These are phyloP conservation scores for Scortechinia acanthostroma DNA, from an alignment of 2,329 filamentous ascomycete genomes.

Conservation along the genomic window DNA sequence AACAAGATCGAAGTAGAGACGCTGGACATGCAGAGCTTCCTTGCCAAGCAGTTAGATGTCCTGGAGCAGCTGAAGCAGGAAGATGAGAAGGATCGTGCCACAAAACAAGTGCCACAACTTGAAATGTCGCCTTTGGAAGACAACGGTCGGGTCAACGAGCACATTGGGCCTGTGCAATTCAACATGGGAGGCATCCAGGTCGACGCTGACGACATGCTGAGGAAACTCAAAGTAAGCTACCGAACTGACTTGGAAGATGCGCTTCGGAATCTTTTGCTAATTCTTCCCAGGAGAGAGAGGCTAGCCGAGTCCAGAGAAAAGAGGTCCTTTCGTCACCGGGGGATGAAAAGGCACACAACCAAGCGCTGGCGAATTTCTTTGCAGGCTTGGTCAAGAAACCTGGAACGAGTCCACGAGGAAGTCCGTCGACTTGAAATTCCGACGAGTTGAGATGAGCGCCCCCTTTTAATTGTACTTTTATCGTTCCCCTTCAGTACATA, in stretches of 20 bases:
- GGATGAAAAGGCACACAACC: constrained; percentile 2
- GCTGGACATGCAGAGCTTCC: constrained; percentile 72
- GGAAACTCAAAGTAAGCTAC: constrained; percentile 40
- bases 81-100: constrained; percentile 34
- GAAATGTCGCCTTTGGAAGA: constrained; percentile 23
- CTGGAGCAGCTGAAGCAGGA: constrained; percentile 58
- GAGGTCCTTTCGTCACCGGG: neutral
- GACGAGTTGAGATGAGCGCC: no score
- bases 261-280: neutral
- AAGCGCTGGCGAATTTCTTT: neutral
- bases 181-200: constrained; percentile 66
- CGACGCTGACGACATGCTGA: constrained; percentile 56
- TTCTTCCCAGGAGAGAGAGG: neutral
- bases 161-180: constrained; percentile 24
- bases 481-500: no score
- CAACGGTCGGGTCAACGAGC: neutral
- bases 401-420: neutral
- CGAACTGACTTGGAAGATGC: no score
- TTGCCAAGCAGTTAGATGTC: constrained; percentile 66
- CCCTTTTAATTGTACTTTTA: no score
- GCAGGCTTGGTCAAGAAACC: neutral
- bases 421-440: neutral
- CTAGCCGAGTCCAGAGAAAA: neutral
- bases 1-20: constrained; percentile 52
- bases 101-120: constrained; percentile 34